These are phyloP conservation scores for Pseudevernia furfuracea DNA, from an alignment of 495 filamentous ascomycete genomes.

Conservation along the genomic window DNA sequence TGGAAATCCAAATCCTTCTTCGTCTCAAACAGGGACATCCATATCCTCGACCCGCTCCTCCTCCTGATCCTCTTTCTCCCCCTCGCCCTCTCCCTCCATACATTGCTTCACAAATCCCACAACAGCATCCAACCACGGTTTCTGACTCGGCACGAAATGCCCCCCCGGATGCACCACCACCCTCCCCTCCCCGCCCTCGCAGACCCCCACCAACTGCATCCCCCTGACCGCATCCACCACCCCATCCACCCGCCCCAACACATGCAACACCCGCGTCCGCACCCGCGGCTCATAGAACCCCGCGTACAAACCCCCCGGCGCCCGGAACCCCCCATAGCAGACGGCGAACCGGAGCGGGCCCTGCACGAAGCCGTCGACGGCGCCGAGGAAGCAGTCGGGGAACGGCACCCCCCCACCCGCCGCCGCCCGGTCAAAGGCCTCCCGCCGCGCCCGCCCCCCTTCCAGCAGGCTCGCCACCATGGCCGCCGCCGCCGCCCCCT, in stretches of 20 bases:
- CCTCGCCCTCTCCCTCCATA: slow-evolving; percentile 34
- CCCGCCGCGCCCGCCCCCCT: slow-evolving; percentile 31
- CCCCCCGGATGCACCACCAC: slow-evolving; percentile 86
- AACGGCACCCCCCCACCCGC: slow-evolving; percentile 36
- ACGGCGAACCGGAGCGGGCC: slow-evolving; percentile 69
- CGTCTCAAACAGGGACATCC: slow-evolving; percentile 54
- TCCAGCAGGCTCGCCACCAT: slow-evolving; percentile 67
- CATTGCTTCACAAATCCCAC: slow-evolving; percentile 65
- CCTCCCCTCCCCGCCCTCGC: slow-evolving; percentile 49
- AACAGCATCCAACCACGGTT: slow-evolving; percentile 68
- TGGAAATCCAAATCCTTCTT: neutral
- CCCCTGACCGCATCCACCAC: slow-evolving; percentile 75
- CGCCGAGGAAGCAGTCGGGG: slow-evolving; percentile 40
- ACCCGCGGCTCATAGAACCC: slow-evolving; percentile 72
- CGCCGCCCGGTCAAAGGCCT: slow-evolving; percentile 37
- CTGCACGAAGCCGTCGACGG: slow-evolving; percentile 41
- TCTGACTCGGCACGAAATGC: slow-evolving; percentile 79
- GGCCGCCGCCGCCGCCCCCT: slow-evolving; percentile 57
- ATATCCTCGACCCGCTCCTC: slow-evolving; percentile 55
- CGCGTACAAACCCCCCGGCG: slow-evolving; percentile 52
- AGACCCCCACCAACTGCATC: slow-evolving; percentile 57
- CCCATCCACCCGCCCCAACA: slow-evolving; percentile 77
- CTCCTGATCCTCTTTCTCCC: slow-evolving; percentile 40
- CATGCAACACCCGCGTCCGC: slow-evolving; percentile 69
- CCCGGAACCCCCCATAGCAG: slow-evolving; percentile 70